phyloP scores from a whole-genome alignment of 176 grass and related monocot genomes.

The Oryza coarctata region DNA sequence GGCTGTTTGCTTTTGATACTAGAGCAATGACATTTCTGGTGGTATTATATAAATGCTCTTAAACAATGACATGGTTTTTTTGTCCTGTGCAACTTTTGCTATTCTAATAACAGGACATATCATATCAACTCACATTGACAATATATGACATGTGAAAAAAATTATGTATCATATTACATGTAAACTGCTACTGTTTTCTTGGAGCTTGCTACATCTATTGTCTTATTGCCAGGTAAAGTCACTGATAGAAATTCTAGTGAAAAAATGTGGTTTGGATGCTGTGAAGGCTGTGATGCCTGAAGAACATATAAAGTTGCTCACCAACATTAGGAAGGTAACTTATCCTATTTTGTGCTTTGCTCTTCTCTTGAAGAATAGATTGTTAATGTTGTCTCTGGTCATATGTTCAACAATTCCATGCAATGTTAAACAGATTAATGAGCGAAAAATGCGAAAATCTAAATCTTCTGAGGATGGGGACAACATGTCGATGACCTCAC shows the following conservation, averaged over 20 bases:
- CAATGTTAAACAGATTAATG: slow-evolving; percentile 59
- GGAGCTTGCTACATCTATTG: background rate
- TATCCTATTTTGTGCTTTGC: background rate
- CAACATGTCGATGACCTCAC: slow-evolving; percentile 47
- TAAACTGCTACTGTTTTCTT: background rate
- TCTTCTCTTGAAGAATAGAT: background rate
- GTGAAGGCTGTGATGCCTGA: slow-evolving; percentile 92
- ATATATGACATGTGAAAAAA: background rate
- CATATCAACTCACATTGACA: background rate
- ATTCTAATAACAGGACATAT: background rate
- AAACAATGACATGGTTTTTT: slow-evolving; percentile 9
- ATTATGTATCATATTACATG: background rate
- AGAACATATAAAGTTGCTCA: slow-evolving; percentile 93
- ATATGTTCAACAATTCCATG: slow-evolving; percentile 8
- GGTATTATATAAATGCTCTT: background rate
- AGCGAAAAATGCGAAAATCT: slow-evolving; percentile 70
- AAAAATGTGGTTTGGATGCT: slow-evolving; percentile 93
- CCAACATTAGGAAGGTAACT: slow-evolving; percentile 88
- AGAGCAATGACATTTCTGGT: background rate
- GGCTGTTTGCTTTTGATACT: slow-evolving; percentile 32
- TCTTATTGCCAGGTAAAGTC: slow-evolving; percentile 68
- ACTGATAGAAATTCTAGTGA: slow-evolving; percentile 89
- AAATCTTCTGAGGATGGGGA: slow-evolving; percentile 73
- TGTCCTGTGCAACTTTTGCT: background rate
- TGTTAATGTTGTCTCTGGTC: background rate